Percentiles rank a stretch among this genome's conserved stretches.
Conservation (phyloP, 2,329 filamentous ascomycete genomes). For the Periconia sp. region DNA sequence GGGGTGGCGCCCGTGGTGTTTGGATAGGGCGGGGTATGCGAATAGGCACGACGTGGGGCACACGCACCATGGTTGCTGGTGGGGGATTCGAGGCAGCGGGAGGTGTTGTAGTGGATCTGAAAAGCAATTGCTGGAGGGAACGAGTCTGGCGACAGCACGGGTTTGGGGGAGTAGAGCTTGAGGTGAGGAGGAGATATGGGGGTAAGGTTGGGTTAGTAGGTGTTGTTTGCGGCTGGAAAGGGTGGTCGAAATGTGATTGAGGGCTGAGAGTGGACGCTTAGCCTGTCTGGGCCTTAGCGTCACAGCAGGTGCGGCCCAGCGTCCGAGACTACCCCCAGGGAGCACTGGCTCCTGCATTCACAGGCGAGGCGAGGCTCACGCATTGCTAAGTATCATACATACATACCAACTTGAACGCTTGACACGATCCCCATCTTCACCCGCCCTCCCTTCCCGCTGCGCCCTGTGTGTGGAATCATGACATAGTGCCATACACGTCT, state of each 20-base stretch:
- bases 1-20: constrained; percentile 26
- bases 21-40: constrained; percentile 41
- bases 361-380: no score
- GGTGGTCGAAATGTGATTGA: constrained; percentile 21
- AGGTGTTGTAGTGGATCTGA: constrained; percentile 1
- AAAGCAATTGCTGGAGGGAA: constrained; percentile 1
- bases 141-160: neutral
- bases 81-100: constrained; percentile 3
- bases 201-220: constrained; percentile 13
- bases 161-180: neutral
- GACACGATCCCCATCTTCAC: constrained; percentile 1
- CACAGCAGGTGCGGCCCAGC: constrained; percentile 1
- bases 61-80: constrained; percentile 41
- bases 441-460: constrained; percentile 1
- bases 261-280: constrained; percentile 11
- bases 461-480: constrained; percentile 26
- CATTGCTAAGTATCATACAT: no score
- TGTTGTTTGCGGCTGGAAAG: constrained; percentile 32
- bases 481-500: constrained; percentile 26
- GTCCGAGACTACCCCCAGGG: no score
- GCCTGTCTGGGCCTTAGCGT: neutral
- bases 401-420: no score
- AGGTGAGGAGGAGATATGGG: constrained; percentile 6
- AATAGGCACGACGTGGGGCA: constrained; percentile 25
- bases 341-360: neutral